Percentiles rank a stretch among this genome's conserved stretches.
phyloP scores from a whole-genome alignment of 2,329 filamentous ascomycete genomes.

The Hypoxylon sp. region DNA sequence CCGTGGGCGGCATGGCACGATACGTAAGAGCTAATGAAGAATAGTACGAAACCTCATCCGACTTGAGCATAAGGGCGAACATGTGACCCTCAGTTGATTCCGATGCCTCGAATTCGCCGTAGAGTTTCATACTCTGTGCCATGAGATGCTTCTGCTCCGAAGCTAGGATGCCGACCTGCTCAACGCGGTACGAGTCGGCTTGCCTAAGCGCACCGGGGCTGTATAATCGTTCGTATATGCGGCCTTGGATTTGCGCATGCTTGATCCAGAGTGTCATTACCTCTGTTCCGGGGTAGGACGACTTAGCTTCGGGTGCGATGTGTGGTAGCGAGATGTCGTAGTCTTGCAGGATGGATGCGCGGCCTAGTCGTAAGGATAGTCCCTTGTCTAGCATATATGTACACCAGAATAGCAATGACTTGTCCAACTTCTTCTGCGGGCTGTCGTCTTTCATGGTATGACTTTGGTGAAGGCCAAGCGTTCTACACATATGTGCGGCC shows the following conservation, averaged over 20 bases:
- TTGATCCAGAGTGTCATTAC: constrained; percentile 59
- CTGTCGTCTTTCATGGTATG: constrained; percentile 42
- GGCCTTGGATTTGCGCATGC: constrained; percentile 62
- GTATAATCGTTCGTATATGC: constrained; percentile 65
- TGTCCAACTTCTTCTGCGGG: constrained; percentile 43
- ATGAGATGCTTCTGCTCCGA: constrained; percentile 47
- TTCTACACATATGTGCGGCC: constrained; percentile 48
- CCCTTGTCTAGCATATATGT: constrained; percentile 65
- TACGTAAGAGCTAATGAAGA: constrained; percentile 55
- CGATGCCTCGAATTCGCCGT: constrained; percentile 36
- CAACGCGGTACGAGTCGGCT: constrained; percentile 45
- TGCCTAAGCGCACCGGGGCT: constrained; percentile 52
- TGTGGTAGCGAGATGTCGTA: constrained; percentile 61
- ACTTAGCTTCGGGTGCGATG: constrained; percentile 46
- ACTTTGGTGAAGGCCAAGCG: constrained; percentile 46
- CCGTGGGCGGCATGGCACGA: constrained; percentile 50
- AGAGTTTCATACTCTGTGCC: constrained; percentile 40
- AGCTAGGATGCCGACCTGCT: constrained; percentile 46
- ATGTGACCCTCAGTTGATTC: constrained; percentile 41
- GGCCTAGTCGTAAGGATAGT: constrained; percentile 63
- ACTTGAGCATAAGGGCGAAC: constrained; percentile 49
- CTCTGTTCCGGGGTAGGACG: constrained; percentile 45
- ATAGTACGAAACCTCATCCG: constrained; percentile 54
- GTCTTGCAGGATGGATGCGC: constrained; percentile 62
- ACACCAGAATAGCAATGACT: constrained; percentile 63